phyloP scores from a whole-genome alignment of 2,329 filamentous ascomycete genomes.

The Clarireedia hainanense region DNA sequence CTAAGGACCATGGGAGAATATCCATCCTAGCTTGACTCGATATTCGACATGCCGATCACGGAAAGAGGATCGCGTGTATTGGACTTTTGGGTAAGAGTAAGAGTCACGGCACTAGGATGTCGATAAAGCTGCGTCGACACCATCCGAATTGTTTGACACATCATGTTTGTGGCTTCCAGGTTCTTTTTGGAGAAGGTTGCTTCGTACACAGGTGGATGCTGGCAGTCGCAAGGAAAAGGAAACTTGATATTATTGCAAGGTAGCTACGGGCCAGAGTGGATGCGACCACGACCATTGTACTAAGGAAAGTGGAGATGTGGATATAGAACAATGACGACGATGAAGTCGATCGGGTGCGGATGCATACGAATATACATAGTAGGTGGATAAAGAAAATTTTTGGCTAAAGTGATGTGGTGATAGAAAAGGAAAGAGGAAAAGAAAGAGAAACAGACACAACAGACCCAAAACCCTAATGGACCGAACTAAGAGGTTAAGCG shows the following conservation, averaged over 20 bases:
- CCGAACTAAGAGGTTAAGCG: background rate
- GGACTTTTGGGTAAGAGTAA: background rate
- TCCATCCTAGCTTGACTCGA: background rate
- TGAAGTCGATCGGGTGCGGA: too few relatives aligned
- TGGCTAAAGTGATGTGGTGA: background rate
- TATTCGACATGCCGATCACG: background rate
- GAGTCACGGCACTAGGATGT: too few relatives aligned
- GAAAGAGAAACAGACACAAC: background rate
- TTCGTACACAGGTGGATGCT: too few relatives aligned
- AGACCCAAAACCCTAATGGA: background rate
- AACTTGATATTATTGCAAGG: background rate
- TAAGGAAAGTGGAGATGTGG: too few relatives aligned
- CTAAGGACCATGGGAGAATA: background rate
- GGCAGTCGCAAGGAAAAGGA: background rate
- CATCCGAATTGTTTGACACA: background rate
- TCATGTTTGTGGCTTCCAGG: background rate
- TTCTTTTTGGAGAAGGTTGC: too few relatives aligned
- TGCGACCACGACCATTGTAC: too few relatives aligned
- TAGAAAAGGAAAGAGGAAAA: background rate
- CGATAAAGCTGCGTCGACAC: background rate
- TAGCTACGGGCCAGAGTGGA: background rate
- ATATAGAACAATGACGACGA: too few relatives aligned
- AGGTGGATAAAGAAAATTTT: background rate
- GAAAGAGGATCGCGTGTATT: background rate
- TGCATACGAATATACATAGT: background rate